Percentiles rank a stretch among this genome's conserved stretches.
Evolutionary conservation across 371 early-diverging fungal species (phyloP).

Genomic region (Mortierella sp.): DNA sequence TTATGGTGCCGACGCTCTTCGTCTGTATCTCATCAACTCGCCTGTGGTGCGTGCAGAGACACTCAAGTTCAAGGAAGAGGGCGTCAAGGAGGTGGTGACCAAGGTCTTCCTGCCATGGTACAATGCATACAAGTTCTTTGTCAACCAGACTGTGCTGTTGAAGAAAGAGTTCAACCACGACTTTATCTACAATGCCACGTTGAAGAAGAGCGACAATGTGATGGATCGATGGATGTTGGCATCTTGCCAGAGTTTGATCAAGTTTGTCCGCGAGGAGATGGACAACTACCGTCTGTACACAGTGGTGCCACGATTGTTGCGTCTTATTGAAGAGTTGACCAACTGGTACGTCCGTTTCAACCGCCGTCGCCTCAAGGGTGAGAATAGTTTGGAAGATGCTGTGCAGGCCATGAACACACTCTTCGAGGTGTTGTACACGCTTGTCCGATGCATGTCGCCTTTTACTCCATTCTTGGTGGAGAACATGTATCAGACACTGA

Average conservation of each 20-base stretch:
- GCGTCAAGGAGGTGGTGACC: slow-evolving; percentile 97
- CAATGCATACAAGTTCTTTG: slow-evolving; percentile 98
- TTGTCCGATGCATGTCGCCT: slow-evolving; percentile 68
- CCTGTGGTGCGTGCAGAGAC: slow-evolving; percentile 99
- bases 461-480: no score
- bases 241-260: slow-evolving; percentile 91
- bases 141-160: slow-evolving; percentile 87
- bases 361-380: no score
- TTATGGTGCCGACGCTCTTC: slow-evolving; percentile 99
- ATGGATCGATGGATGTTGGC: slow-evolving; percentile 99
- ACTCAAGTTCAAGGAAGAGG: slow-evolving; percentile 97
- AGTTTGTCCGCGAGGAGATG: slow-evolving; percentile 95
- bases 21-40: slow-evolving; percentile 98
- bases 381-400: no score
- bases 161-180: slow-evolving; percentile 88
- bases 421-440: slow-evolving; percentile 1
- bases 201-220: slow-evolving; percentile 82
- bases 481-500: slow-evolving; percentile 93
- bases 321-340: slow-evolving; percentile 96
- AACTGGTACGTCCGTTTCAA: slow-evolving; percentile 84
- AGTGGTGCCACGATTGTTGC: slow-evolving; percentile 91
- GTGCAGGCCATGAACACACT: no score
- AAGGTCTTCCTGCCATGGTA: slow-evolving; percentile 99
- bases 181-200: slow-evolving; percentile 78
- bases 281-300: slow-evolving; percentile 96